phyloP scores from a whole-genome alignment of 2,329 filamentous ascomycete genomes.

The Lasiodiplodia citricola region DNA sequence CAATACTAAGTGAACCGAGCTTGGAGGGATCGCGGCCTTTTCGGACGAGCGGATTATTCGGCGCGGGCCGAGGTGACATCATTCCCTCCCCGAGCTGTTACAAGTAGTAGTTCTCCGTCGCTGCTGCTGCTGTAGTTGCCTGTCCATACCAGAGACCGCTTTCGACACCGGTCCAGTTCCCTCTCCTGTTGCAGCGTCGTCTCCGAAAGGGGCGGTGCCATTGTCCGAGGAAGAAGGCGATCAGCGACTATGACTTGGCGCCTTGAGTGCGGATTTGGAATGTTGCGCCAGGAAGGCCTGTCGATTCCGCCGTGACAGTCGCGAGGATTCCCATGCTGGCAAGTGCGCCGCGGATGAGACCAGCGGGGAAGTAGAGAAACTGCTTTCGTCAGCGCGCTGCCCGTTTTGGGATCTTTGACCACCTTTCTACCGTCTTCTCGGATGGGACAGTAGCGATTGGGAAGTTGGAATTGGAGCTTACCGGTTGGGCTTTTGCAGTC shows the following conservation, averaged over 20 bases:
- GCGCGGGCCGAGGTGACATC: not conserved
- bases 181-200: not conserved
- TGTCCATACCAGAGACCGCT: not conserved
- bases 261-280: constrained; percentile 93
- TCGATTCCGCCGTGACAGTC: constrained; percentile 88
- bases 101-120: not conserved
- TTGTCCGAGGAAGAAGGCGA: not conserved
- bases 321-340: constrained; percentile 90
- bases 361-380: constrained; percentile 96
- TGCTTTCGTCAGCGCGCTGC: constrained; percentile 42
- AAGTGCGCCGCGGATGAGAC: constrained; percentile 87
- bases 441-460: not conserved
- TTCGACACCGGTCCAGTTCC: not conserved
- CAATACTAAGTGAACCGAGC: not conserved
- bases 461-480: constrained; percentile 51
- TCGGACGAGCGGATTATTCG: not conserved
- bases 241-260: constrained; percentile 54
- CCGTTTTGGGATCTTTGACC: not conserved
- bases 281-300: constrained; percentile 82
- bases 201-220: too few relatives aligned
- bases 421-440: not conserved
- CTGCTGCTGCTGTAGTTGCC: not conserved
- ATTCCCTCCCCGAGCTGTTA: not conserved
- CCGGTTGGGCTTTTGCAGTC: constrained; percentile 68
- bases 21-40: not conserved